Percentiles rank a stretch among this genome's conserved stretches.
These are phyloP conservation scores for Pholiota adiposa DNA, from an alignment of 1,284 basidiomycete genomes.

Conservation along the genomic window DNA sequence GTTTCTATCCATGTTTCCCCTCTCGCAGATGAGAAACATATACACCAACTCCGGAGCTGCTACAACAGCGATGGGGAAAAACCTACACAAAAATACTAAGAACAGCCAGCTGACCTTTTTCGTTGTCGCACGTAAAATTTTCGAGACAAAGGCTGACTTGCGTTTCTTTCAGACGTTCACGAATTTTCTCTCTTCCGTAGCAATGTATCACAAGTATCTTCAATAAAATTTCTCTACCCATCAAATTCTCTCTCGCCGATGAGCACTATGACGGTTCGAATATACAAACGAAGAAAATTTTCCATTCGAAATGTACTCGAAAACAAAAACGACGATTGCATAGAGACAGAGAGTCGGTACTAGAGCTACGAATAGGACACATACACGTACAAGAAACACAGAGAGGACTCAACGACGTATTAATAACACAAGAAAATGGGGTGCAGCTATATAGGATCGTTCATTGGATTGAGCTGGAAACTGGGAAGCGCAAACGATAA, in stretches of 20 bases:
- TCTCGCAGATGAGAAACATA: conserved; percentile 41
- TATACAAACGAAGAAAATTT: background rate
- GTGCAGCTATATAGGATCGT: background rate
- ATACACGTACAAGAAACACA: background rate
- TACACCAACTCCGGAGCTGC: conserved; percentile 44
- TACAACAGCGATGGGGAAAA: conserved; percentile 45
- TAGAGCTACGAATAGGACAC: conserved; percentile 1
- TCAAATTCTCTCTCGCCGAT: too few species aligned
- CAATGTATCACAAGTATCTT: background rate
- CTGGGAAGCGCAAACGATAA: background rate
- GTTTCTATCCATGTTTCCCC: conserved; percentile 19
- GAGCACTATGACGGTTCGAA: background rate
- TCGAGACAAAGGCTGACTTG: conserved; percentile 13
- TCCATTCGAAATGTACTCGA: background rate
- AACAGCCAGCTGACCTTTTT: conserved; percentile 53
- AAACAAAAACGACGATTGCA: conserved; percentile 10
- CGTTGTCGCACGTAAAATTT: background rate
- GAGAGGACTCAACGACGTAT: background rate
- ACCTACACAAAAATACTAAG: conserved; percentile 47
- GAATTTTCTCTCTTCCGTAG: background rate
- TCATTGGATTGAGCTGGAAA: background rate
- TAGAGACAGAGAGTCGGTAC: conserved; percentile 7
- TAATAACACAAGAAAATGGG: background rate
- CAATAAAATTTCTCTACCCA: background rate
- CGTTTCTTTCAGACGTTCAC: conserved; percentile 5